phyloP scores from a whole-genome alignment of 306 rosid genomes.

The Astragalus glycyphyllos region DNA sequence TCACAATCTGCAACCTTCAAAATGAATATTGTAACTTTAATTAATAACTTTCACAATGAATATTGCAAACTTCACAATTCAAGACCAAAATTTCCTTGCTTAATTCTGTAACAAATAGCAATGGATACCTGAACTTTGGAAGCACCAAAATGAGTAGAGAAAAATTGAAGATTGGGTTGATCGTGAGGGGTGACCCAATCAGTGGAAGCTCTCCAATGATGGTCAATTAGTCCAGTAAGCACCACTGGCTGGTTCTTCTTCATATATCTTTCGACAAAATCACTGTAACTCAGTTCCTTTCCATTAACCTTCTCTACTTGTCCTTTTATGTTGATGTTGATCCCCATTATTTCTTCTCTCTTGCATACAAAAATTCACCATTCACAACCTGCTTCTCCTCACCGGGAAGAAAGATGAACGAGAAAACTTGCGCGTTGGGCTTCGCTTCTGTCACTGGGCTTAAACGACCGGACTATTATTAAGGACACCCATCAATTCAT shows the following conservation, averaged over 20 bases:
- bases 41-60: too few species aligned
- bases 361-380: not conserved
- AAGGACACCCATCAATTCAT: too few species aligned
- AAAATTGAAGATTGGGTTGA: constrained; percentile 68
- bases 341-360: constrained; percentile 47
- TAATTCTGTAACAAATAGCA: not conserved
- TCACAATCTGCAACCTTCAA: constrained; percentile 85
- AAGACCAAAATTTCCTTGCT: too few species aligned
- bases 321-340: constrained; percentile 53
- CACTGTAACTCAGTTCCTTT: constrained; percentile 64
- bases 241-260: constrained; percentile 79
- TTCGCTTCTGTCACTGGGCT: not conserved
- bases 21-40: too few species aligned
- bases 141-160: constrained; percentile 66
- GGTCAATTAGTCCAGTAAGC: constrained; percentile 72
- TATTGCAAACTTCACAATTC: too few species aligned
- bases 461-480: too few species aligned
- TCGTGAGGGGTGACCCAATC: constrained; percentile 73
- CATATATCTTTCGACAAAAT: constrained; percentile 70
- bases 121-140: constrained; percentile 80
- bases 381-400: constrained; percentile 32
- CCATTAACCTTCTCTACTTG: constrained; percentile 76
- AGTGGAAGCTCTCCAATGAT: constrained; percentile 73
- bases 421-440: not conserved
- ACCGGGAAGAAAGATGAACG: not conserved